Evolutionary conservation across 2,329 filamentous ascomycete species (phyloP), one percentile per base, ranked within the genome.

Genomic region (Aureobasidium subglaciale): DNA sequence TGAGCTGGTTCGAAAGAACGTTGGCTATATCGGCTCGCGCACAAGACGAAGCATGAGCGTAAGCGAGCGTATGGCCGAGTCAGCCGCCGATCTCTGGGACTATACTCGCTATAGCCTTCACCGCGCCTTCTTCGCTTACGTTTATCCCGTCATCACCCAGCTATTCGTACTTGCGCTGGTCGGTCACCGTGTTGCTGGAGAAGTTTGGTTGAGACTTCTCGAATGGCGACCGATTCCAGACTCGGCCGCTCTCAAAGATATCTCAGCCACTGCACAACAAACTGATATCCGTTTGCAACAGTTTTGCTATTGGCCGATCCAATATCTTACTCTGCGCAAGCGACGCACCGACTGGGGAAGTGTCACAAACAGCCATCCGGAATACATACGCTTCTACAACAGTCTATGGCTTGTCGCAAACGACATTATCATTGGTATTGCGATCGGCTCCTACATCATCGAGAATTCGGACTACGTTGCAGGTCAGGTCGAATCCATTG

Each of bases 321-420:
- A 99, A 69, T 96, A 97, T 67, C 80, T 92, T 40, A 97, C 90
- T 15, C 72, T 99, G 43, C 86, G 91, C n/a, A 85, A 88, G 66
- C 81, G 91, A 35, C 95, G 95, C 67, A 84, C 86, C 60, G 90
- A 95, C 63, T 97, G 93, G 92, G 88, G 90, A 57, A 97, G 92
- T 68, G 87, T 97, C 55, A 96, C 91, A 0, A 93, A 87, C 45
- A 96, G 87, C 64, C 92, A 99, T 70, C 90, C 92, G 0, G 93
- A 99, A 70, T 99, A 99, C 69, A 99, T 99, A 62, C 87, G 93
- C 15, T 99, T 99, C 72, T 99, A 97, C 74, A 99, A 99, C 70
- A 96, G 90, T 65, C 76, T 99, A 4, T 99, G 93, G 93, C 86
- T 99, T 8, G 93, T 99, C 20, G 91, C 91, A 27, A 99, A 99